Evolutionary conservation across 1,284 basidiomycete species (phyloP).

Genomic region (Ustilago hordei): DNA sequence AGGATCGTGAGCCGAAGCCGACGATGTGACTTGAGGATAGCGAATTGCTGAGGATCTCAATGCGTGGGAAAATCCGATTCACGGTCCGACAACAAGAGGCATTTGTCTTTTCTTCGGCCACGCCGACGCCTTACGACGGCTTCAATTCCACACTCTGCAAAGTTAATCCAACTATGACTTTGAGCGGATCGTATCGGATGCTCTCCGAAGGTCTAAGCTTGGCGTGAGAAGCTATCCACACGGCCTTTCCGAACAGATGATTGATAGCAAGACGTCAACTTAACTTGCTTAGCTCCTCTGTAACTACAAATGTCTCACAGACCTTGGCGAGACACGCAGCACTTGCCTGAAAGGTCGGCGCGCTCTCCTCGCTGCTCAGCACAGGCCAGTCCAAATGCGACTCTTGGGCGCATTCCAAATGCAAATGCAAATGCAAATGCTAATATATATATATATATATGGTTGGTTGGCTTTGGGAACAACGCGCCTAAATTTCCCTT

Average conservation of each 20-base stretch:
- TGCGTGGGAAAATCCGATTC: not conserved
- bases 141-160: too few species aligned
- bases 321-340: conserved; percentile 5
- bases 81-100: not conserved
- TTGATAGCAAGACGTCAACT: not conserved
- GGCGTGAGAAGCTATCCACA: not conserved
- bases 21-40: not conserved
- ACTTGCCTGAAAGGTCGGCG: not conserved
- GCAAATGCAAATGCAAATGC: conserved; percentile 1
- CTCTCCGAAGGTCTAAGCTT: not conserved
- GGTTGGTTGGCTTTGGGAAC: not conserved
- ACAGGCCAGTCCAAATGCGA: conserved; percentile 12
- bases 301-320: not conserved
- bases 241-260: not conserved
- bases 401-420: conserved; percentile 13
- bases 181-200: not conserved
- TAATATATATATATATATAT: too few species aligned
- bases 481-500: conserved; percentile 1
- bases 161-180: too few species aligned
- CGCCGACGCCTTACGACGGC: too few species aligned
- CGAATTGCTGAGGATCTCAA: not conserved
- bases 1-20: not conserved
- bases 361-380: not conserved
- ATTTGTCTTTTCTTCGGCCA: not conserved
- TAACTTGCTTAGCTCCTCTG: too few species aligned